Conservation (phyloP, 345 rosid genomes). For the Brassica carinata region DNA sequence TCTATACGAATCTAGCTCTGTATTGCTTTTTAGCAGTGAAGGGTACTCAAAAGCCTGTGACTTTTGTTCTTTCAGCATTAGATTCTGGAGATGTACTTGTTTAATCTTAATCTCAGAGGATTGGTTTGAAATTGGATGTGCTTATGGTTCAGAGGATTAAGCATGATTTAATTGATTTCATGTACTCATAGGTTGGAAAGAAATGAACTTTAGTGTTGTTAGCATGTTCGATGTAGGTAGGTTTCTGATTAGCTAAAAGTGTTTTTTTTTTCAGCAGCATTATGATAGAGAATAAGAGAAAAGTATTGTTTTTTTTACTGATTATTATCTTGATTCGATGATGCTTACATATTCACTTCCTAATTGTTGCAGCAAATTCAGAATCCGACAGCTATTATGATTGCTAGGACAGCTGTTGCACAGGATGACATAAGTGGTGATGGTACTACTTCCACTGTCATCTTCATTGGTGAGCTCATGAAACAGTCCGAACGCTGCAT, state of each 20-base stretch:
- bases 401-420: conserved; percentile 98
- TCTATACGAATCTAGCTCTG: conserved; percentile 17
- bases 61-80: not conserved
- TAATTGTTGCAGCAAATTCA: conserved; percentile 93
- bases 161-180: not conserved
- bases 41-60: not conserved
- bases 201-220: conserved; percentile 5
- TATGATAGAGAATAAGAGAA: not conserved
- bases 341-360: conserved; percentile 46
- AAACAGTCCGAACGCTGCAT: conserved; percentile 95
- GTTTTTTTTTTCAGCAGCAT: not conserved
- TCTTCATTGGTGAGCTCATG: conserved; percentile 98
- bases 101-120: not conserved
- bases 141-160: not conserved
- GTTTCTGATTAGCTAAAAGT: not conserved
- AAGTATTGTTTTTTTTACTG: not conserved
- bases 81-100: conserved; percentile 2
- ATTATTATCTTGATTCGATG: not conserved
- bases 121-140: not conserved
- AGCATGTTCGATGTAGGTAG: not conserved
- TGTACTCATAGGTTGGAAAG: not conserved
- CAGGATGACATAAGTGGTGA: conserved; percentile 98
- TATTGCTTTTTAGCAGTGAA: conserved; percentile 14
- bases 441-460: conserved; percentile 96
- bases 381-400: conserved; percentile 97